Percentiles rank a stretch among this genome's conserved stretches.
These are phyloP conservation scores for Penicillium robsamsonii DNA, from an alignment of 495 filamentous ascomycete genomes.

Conservation along the genomic window DNA sequence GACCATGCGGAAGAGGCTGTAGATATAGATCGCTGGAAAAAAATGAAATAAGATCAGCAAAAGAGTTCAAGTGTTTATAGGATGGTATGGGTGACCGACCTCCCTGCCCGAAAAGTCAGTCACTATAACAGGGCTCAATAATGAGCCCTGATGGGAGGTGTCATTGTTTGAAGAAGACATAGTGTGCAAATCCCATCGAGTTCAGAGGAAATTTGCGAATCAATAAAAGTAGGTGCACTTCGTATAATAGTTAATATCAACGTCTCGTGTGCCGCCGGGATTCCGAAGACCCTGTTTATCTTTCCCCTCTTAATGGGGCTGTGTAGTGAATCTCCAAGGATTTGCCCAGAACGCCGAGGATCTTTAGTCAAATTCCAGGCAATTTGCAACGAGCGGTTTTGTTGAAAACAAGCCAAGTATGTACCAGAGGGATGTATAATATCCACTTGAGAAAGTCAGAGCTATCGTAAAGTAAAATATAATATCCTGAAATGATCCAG, in stretches of 20 bases:
- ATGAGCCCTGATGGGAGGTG: slow-evolving; percentile 14
- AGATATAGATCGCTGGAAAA: slow-evolving; percentile 22
- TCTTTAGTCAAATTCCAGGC: not conserved
- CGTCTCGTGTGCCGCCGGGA: not conserved
- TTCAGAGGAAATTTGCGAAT: slow-evolving; percentile 1
- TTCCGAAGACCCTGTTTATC: not conserved
- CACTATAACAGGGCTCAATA: slow-evolving; percentile 21
- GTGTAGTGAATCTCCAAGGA: slow-evolving; percentile 6
- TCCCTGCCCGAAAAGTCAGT: slow-evolving; percentile 25
- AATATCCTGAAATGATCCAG: not conserved
- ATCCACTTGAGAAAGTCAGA: not conserved
- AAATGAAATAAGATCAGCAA: not conserved
- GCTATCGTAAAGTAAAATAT: not conserved
- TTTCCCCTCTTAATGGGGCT: slow-evolving; percentile 4
- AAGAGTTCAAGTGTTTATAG: slow-evolving; percentile 4
- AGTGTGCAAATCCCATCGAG: slow-evolving; percentile 3
- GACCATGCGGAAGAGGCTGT: slow-evolving; percentile 23
- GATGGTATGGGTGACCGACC: slow-evolving; percentile 15
- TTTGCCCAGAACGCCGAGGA: slow-evolving; percentile 13
- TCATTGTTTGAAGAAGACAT: slow-evolving; percentile 25
- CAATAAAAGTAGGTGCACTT: not conserved
- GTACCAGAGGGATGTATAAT: not conserved
- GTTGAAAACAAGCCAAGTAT: slow-evolving; percentile 2
- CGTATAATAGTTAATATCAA: not conserved
- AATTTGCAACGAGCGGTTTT: slow-evolving; percentile 3